Percentiles rank a stretch among this genome's conserved stretches.
Evolutionary conservation across 2,329 filamentous ascomycete species (phyloP).

Genomic region (Nemania diffusa): DNA sequence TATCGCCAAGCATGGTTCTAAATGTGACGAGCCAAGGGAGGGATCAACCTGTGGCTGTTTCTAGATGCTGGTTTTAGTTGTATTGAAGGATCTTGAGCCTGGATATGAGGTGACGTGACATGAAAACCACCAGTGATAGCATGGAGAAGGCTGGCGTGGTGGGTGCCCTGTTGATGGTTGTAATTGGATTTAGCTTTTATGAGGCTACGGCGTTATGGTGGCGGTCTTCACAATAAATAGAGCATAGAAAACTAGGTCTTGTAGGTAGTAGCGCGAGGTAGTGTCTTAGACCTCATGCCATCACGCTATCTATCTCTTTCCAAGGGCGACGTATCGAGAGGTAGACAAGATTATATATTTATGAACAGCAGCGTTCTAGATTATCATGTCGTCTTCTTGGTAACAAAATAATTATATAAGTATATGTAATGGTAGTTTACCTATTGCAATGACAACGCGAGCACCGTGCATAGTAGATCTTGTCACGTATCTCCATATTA

Average conservation of each 20-base stretch:
- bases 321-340: neutral
- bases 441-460: neutral
- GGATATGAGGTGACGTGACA: constrained; percentile 8
- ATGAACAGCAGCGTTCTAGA: neutral
- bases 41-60: constrained; percentile 15
- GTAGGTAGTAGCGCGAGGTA: neutral
- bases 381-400: neutral
- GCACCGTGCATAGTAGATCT: neutral
- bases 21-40: neutral
- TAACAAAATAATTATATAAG: neutral
- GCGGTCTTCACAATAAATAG: constrained; percentile 7
- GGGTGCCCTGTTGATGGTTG: neutral
- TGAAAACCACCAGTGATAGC: constrained; percentile 2
- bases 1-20: constrained; percentile 4
- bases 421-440: neutral
- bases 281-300: neutral
- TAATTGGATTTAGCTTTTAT: neutral
- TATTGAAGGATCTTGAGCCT: constrained; percentile 12
- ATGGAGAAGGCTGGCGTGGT: neutral
- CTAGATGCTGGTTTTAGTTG: neutral
- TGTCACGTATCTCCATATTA: neutral
- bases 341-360: neutral
- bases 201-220: constrained; percentile 1
- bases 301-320: neutral
- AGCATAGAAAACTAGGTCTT: neutral